phyloP scores from a whole-genome alignment of 2,329 filamentous ascomycete genomes.

The Aureobasidium sp. region DNA sequence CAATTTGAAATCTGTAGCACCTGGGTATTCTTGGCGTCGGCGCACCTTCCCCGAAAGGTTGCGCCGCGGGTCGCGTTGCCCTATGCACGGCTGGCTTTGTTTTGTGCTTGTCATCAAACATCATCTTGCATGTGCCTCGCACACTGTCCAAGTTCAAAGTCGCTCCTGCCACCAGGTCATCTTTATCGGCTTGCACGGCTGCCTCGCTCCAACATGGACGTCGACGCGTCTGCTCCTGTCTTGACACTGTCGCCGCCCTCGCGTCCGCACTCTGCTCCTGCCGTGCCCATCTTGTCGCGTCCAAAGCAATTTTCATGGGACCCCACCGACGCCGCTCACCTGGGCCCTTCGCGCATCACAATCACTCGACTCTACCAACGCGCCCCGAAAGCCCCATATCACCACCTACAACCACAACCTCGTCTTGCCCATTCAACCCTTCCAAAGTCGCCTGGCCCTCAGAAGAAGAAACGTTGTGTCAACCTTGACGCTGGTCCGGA shows the following conservation, averaged over 20 bases:
- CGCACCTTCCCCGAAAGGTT: neutral
- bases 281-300: neutral
- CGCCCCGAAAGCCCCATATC: constrained; percentile 6
- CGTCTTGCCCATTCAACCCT: neutral
- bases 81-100: neutral
- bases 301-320: constrained; percentile 28
- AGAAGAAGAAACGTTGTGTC: constrained; percentile 7
- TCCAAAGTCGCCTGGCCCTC: neutral
- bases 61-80: neutral
- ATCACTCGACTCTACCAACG: constrained; percentile 29
- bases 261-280: constrained; percentile 4
- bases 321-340: constrained; percentile 34
- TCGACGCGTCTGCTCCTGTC: neutral
- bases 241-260: neutral
- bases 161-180: neutral
- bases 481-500: neutral
- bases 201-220: neutral
- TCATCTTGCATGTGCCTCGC: constrained; percentile 3
- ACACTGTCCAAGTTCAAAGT: neutral
- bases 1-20: neutral
- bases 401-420: neutral
- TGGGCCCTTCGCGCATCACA: constrained; percentile 35
- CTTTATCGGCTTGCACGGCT: neutral
- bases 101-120: constrained; percentile 8
- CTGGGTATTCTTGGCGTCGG: neutral